Evolutionary conservation across 805 yeast genomes (phyloP).

Genomic region (Hanseniaspora taiwanica): DNA sequence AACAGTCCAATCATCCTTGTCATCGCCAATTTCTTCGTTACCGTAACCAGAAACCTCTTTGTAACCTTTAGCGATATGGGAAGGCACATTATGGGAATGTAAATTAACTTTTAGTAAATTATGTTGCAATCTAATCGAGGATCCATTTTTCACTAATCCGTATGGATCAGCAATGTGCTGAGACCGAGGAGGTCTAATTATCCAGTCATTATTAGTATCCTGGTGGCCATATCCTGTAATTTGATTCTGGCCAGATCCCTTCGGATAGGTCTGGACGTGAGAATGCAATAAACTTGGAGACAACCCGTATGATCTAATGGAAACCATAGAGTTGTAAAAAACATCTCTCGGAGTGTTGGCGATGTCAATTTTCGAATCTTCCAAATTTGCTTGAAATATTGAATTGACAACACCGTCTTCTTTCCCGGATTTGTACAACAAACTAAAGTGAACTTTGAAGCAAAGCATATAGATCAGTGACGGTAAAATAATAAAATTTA

Average conservation of each 20-base stretch:
- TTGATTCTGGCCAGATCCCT: conserved; percentile 68
- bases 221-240: conserved; percentile 67
- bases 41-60: conserved; percentile 69
- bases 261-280: conserved; percentile 59
- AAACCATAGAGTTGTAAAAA: conserved; percentile 35
- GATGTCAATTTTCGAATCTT: conserved; percentile 43
- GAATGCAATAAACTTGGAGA: conserved; percentile 68
- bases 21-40: conserved; percentile 47
- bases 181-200: conserved; percentile 35
- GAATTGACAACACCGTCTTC: conserved; percentile 90
- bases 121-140: conserved; percentile 49
- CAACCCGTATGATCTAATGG: conserved; percentile 51
- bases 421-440: conserved; percentile 71
- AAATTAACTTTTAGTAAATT: conserved; percentile 49
- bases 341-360: conserved; percentile 55
- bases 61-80: conserved; percentile 42
- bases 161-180: conserved; percentile 21
- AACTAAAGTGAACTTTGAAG: conserved; percentile 70
- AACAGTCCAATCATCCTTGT: conserved; percentile 64
- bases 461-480: conserved; percentile 49
- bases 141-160: conserved; percentile 39
- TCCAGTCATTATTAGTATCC: conserved; percentile 62
- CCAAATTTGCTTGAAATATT: conserved; percentile 75
- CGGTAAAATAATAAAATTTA: conserved; percentile 61
- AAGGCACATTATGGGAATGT: conserved; percentile 56